phyloP scores from a whole-genome alignment of 352 stramenopile species.

The Globisporangium canariense region DNA sequence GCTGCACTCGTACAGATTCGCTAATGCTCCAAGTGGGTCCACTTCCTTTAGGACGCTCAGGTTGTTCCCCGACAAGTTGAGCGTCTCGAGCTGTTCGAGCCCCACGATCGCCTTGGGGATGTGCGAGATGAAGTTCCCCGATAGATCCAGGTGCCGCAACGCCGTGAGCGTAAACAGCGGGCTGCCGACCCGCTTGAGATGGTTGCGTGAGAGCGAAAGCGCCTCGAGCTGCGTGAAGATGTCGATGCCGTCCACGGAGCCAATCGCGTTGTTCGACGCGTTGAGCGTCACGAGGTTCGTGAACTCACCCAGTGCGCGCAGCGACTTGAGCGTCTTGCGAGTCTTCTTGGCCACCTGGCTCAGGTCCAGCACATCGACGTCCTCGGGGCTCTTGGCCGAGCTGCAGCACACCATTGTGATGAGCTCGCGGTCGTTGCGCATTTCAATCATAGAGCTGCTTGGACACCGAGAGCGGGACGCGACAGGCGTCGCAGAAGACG shows the following conservation, averaged over 20 bases:
- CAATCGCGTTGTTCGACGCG: conserved; percentile 60
- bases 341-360: conserved; percentile 45
- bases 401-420: conserved; percentile 36
- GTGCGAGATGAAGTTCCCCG: conserved; percentile 79
- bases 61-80: conserved; percentile 75
- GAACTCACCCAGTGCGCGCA: conserved; percentile 46
- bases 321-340: conserved; percentile 54
- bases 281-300: conserved; percentile 51
- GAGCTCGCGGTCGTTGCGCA: conserved; percentile 37
- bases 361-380: conserved; percentile 40
- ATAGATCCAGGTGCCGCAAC: conserved; percentile 58
- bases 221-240: conserved; percentile 37
- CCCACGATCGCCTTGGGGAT: conserved; percentile 50
- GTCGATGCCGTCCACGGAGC: conserved; percentile 56
- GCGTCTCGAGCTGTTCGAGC: conserved; percentile 48
- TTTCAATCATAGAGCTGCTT: conserved; percentile 26
- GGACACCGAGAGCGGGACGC: conserved; percentile 16
- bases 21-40: conserved; percentile 47
- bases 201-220: conserved; percentile 60
- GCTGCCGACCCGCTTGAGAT: conserved; percentile 56
- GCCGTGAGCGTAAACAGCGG: conserved; percentile 41
- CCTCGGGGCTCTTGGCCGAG: conserved; percentile 20
- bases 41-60: conserved; percentile 70
- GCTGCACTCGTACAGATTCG: conserved; percentile 59
- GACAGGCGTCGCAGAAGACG: neutral